These are phyloP conservation scores for Cicer arietinum DNA, from an alignment of 306 rosid genomes.

Conservation along the genomic window DNA sequence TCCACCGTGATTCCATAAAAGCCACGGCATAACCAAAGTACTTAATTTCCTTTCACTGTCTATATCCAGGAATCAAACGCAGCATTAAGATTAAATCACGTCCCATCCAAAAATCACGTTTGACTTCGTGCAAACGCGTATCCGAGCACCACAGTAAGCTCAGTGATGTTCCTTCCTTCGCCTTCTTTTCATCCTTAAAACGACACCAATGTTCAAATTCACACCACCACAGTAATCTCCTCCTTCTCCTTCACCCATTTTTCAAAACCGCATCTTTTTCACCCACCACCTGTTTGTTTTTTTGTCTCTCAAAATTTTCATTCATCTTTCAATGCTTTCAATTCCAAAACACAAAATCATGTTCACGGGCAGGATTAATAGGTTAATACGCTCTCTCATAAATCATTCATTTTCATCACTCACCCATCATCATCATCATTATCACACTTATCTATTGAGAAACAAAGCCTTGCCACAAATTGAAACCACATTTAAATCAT, in stretches of 20 bases:
- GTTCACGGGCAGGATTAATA: slow-evolving; percentile 40
- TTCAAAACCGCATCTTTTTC: slow-evolving; percentile 30
- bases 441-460: slow-evolving; percentile 23
- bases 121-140: background rate
- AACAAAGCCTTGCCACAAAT: slow-evolving; percentile 23
- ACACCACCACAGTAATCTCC: slow-evolving; percentile 2
- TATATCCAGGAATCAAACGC: background rate
- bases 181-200: slow-evolving; percentile 5
- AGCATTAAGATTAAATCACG: background rate
- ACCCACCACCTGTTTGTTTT: background rate
- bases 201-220: slow-evolving; percentile 4
- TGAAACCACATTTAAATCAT: slow-evolving; percentile 39
- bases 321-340: slow-evolving; percentile 29
- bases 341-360: slow-evolving; percentile 18
- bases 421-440: slow-evolving; percentile 12
- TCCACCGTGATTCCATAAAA: too few species aligned
- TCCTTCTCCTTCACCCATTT: slow-evolving; percentile 21
- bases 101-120: background rate
- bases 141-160: background rate
- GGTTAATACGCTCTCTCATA: slow-evolving; percentile 38
- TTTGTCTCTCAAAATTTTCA: background rate
- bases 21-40: too few species aligned
- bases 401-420: slow-evolving; percentile 37
- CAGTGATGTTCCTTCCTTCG: background rate
- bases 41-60: too few species aligned